These are phyloP conservation scores for Jackrogersella multiformis DNA, from an alignment of 495 filamentous ascomycete genomes.

Conservation along the genomic window DNA sequence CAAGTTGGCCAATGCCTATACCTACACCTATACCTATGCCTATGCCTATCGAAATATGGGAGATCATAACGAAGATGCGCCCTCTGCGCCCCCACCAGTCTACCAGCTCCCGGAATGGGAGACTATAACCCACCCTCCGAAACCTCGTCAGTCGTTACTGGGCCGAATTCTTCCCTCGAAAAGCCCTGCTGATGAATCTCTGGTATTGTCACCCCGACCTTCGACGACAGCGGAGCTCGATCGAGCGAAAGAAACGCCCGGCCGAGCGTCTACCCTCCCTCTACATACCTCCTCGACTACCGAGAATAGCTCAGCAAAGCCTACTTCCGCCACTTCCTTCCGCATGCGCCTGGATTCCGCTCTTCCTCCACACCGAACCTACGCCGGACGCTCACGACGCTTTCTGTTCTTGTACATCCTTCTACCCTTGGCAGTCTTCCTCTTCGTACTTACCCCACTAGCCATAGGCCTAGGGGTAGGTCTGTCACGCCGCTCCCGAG, in stretches of 20 bases:
- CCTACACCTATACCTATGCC: not conserved
- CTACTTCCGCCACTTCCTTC: constrained; percentile 18
- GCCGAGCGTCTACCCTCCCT: constrained; percentile 29
- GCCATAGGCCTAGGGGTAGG: constrained; percentile 49
- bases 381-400: constrained; percentile 52
- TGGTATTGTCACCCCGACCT: constrained; percentile 12
- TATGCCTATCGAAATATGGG: constrained; percentile 14
- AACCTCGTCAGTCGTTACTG: constrained; percentile 39
- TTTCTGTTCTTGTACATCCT: constrained; percentile 48
- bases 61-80: constrained; percentile 16
- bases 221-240: constrained; percentile 12
- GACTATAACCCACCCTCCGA: constrained; percentile 48
- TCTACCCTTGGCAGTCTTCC: constrained; percentile 30
- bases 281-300: constrained; percentile 6
- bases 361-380: constrained; percentile 53
- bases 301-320: not conserved
- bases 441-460: constrained; percentile 45
- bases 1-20: not conserved
- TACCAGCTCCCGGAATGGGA: constrained; percentile 54
- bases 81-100: constrained; percentile 13
- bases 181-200: not conserved
- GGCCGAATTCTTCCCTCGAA: constrained; percentile 28
- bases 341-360: constrained; percentile 44
- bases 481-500: constrained; percentile 61
- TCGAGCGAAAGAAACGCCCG: constrained; percentile 15